Evolutionary conservation across 1,284 basidiomycete species (phyloP).

Genomic region (Boletus austroedulis): DNA sequence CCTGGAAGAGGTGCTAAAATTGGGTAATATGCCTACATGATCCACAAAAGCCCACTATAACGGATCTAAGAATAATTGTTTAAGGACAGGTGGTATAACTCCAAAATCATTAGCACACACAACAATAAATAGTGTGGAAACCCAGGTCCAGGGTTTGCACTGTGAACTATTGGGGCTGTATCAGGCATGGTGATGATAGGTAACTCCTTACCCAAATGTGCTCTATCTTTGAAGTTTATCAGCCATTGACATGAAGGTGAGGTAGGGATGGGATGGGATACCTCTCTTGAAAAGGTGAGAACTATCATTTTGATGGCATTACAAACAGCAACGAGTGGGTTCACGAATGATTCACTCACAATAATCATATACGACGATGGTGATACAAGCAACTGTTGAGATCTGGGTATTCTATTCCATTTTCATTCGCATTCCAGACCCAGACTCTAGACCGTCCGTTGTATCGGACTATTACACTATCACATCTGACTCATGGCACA

Average conservation of each 20-base stretch:
- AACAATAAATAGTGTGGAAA: conserved; percentile 7
- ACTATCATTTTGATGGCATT: not conserved
- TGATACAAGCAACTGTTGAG: not conserved
- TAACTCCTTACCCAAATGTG: conserved; percentile 5
- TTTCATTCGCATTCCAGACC: no score
- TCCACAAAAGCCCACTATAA: not conserved
- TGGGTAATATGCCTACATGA: no score
- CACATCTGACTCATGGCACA: no score
- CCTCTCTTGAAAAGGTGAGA: not conserved
- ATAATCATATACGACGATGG: not conserved
- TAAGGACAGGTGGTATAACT: no score
- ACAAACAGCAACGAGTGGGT: not conserved
- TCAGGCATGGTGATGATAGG: no score
- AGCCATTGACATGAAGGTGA: not conserved
- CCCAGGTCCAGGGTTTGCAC: conserved; percentile 1
- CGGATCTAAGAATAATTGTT: no score
- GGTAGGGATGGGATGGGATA: not conserved
- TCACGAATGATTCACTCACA: not conserved
- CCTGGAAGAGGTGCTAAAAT: no score
- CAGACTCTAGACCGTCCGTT: no score
- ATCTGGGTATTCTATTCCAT: no score
- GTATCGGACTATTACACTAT: no score
- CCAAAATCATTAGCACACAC: no score
- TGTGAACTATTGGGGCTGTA: no score
- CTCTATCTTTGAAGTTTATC: not conserved